Percentiles rank a stretch among this genome's conserved stretches.
These are phyloP conservation scores for Arthrobotrys megalospora DNA, from an alignment of 2,329 filamentous ascomycete species.

Conservation along the genomic window DNA sequence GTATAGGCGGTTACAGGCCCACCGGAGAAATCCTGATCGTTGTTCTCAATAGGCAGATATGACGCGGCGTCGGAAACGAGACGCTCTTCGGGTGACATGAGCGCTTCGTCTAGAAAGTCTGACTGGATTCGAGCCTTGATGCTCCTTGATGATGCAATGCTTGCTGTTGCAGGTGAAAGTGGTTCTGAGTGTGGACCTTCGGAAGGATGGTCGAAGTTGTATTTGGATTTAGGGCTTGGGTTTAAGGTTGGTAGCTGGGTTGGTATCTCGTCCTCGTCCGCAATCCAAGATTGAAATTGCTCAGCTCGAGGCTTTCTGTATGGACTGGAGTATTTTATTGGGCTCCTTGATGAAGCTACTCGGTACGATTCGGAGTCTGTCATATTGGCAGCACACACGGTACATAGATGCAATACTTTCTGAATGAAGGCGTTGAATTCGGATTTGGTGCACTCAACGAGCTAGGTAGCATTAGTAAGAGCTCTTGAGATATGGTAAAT, in stretches of 20 bases:
- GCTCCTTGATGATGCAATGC: conserved; percentile 42
- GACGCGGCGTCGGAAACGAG: conserved; percentile 29
- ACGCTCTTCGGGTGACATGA: conserved; percentile 44
- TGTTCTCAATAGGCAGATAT: conserved; percentile 27
- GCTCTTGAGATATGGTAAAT: neutral
- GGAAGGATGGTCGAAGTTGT: neutral
- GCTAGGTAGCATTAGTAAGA: conserved; percentile 27
- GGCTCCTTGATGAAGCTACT: conserved; percentile 25
- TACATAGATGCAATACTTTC: conserved; percentile 41
- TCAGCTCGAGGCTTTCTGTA: conserved; percentile 16
- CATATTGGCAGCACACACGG: conserved; percentile 52
- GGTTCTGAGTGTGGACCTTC: neutral
- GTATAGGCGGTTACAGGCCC: conserved; percentile 44
- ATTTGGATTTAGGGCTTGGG: conserved; percentile 27
- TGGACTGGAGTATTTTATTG: conserved; percentile 10
- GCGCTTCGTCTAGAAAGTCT: conserved; percentile 40
- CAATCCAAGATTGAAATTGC: conserved; percentile 32
- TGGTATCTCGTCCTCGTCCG: conserved; percentile 54
- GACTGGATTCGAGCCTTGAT: conserved; percentile 33
- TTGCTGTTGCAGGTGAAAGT: conserved; percentile 32
- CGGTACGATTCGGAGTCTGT: conserved; percentile 41
- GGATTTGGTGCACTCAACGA: conserved; percentile 46
- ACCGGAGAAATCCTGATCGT: conserved; percentile 33
- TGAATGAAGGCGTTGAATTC: conserved; percentile 48
- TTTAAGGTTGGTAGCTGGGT: conserved; percentile 24